Evolutionary conservation across 2,329 filamentous ascomycete genomes (phyloP).

Genomic region (Curvularia lunata): DNA sequence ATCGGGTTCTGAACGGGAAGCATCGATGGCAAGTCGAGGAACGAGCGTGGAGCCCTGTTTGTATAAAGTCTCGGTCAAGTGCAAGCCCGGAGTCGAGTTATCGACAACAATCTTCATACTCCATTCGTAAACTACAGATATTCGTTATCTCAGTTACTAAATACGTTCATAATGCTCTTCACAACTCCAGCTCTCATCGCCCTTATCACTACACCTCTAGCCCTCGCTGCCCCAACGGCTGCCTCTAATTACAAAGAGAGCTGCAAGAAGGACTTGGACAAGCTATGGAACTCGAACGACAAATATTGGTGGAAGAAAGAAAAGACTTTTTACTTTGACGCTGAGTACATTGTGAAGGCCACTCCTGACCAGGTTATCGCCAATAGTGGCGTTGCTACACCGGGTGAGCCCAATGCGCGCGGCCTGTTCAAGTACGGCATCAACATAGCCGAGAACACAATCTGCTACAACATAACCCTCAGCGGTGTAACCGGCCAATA

Average conservation of each 20-base stretch:
- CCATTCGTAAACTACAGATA: neutral
- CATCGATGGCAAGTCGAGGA: constrained; percentile 1
- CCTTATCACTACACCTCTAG: constrained; percentile 28
- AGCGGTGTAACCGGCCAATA: constrained; percentile 59
- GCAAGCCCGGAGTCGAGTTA: neutral
- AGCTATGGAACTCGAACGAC: constrained; percentile 27
- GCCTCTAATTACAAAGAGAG: constrained; percentile 23
- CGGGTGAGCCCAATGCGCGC: constrained; percentile 53
- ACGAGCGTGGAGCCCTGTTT: constrained; percentile 13
- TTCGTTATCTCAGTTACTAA: neutral
- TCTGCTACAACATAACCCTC: constrained; percentile 61
- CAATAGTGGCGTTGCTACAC: constrained; percentile 45
- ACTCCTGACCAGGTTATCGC: constrained; percentile 60
- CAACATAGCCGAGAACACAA: constrained; percentile 55
- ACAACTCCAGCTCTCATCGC: constrained; percentile 27
- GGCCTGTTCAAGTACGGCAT: constrained; percentile 62
- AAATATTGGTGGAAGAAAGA: constrained; percentile 34
- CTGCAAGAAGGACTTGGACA: constrained; percentile 31
- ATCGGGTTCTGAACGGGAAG: constrained; percentile 12
- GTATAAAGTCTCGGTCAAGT: constrained; percentile 26
- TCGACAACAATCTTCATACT: constrained; percentile 11
- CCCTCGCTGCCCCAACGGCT: constrained; percentile 28
- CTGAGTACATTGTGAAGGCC: constrained; percentile 57
- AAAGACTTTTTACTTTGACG: constrained; percentile 54
- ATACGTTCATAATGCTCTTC: constrained; percentile 29